Percentiles rank a stretch among this genome's conserved stretches.
These are phyloP conservation scores for Cytospora chrysosperma DNA, from an alignment of 2,329 filamentous ascomycete genomes.

Conservation along the genomic window DNA sequence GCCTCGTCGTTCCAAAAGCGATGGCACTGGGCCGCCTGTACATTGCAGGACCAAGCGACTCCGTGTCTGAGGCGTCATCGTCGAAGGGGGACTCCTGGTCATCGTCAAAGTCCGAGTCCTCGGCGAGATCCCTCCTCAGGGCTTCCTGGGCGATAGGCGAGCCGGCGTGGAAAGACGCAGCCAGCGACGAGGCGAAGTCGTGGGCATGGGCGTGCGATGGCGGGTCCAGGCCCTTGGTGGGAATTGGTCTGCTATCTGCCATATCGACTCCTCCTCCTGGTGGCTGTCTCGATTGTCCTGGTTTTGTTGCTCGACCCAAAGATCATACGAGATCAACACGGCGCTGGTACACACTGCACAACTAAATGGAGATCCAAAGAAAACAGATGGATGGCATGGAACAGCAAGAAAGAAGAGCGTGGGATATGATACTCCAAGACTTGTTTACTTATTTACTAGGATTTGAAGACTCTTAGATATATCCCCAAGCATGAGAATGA, in stretches of 20 bases:
- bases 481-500: neutral
- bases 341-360: neutral
- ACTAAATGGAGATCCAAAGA: neutral
- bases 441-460: neutral
- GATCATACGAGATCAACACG: neutral
- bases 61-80: constrained; percentile 34
- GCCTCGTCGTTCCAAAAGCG: constrained; percentile 68
- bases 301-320: neutral
- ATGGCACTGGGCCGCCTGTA: constrained; percentile 80
- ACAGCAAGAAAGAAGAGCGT: neutral
- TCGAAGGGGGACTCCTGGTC: constrained; percentile 29
- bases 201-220: constrained; percentile 11
- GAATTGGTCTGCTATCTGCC: constrained; percentile 15
- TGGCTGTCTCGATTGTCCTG: neutral
- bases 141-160: constrained; percentile 67
- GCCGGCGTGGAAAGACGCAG: constrained; percentile 54
- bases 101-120: constrained; percentile 58
- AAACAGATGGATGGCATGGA: neutral
- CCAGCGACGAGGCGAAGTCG: constrained; percentile 35
- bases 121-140: constrained; percentile 65
- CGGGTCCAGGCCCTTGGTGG: constrained; percentile 3
- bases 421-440: neutral
- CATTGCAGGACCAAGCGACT: constrained; percentile 44
- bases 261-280: constrained; percentile 1
- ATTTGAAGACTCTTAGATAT: neutral